Base-by-base conservation (phyloP, 805 yeast genomes). In the Saitoella complicata region DNA sequence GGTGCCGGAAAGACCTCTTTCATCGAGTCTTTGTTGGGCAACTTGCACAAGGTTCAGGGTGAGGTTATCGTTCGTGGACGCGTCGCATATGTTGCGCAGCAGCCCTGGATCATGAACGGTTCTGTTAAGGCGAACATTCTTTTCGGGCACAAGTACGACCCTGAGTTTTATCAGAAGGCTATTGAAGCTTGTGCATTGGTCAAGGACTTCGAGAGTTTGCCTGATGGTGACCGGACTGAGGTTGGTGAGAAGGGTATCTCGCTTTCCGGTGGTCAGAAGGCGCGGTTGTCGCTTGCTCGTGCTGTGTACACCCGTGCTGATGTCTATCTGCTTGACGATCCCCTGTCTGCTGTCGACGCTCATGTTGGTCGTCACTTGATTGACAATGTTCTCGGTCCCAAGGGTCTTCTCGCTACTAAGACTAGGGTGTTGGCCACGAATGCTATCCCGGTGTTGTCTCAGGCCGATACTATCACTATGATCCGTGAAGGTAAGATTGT, bases 201-300 rank as follows among this genome's bases (percentile, higher is more conserved):
- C 8, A 76, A 76, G 31, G 98, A 91, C 65, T 67, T 91, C 49
- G 74, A 72, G 32, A 75, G 78, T 32, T 70, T 91, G 48, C 85
- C 95, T 1, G 82, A 84, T 56, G 95, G 95, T 45, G 97, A 91
- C 59, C 70, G 69, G 43, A 91, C 98, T 5, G 75, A 82, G 54
- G 97, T 91, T 46, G 98, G 98, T 50, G 98, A 91, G 65, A 85
- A 88, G 60, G 98, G 98, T 51, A 87, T 91, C 43, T 84, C 96
- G 9, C 69, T 91, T 42, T 83, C 95, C 38, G 98, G 98, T 43
- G 98, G 98, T 39, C 98, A 91, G 62, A 91, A 91, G 69, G 97
- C 98, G 0, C 77, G 98, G 60, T 70, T 91, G 35, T 78, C 94
- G 1, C 71, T 91, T 44, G 98, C 98, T 0, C 75, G 98, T 59